Evolutionary conservation across 1,284 basidiomycete species (phyloP), one percentile per base, ranked within the genome.

Genomic region (Irpex sp.): DNA sequence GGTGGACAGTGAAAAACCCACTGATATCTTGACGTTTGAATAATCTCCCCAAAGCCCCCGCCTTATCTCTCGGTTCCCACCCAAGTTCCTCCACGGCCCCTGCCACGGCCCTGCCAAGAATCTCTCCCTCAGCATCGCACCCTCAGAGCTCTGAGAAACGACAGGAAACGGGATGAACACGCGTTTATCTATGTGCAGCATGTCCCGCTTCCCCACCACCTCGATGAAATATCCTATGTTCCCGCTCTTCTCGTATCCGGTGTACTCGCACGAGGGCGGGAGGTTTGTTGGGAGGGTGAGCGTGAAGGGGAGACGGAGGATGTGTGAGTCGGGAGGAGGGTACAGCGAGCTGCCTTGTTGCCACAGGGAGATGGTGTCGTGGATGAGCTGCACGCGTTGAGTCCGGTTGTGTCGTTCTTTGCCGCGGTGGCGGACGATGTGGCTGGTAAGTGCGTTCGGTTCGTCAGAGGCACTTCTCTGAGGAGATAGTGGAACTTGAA

Each of bases 1-100:
- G 8, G 15, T 44, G 38, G n/a, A 52, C 19, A 5, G 15, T 31
- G 19, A 9, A 8, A 47, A 17, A 59, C 62, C 60, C 26, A 60
- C 70, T 59, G 61, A 68, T 56, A 11, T 64, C 63, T 57, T 60
- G 19, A 67, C 70, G 15, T 65, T 61, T 6, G 68, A 52, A 57
- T 69, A 67, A 3, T 68, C 67, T n/a, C 69, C 71, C 67, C 68
- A 72, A 4, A 71, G 56, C 5, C 68, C 66, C 19, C 62, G 61
- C 1, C 71, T 36, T 26, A 72, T 69, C 36, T 65, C 66, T 38
- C 66, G 62, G 38, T 64, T 55, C 13, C 47, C 54, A 7, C 47
- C 37, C 5, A 36, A 6, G 1, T 54, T 67, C 47, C 57, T 58
- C 65, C 65, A 69, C 8, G 44, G 48, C 5, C 48, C 31, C 1